Evolutionary conservation across 2,329 filamentous ascomycete species (phyloP).

Genomic region (Stachybotrys chartarum): DNA sequence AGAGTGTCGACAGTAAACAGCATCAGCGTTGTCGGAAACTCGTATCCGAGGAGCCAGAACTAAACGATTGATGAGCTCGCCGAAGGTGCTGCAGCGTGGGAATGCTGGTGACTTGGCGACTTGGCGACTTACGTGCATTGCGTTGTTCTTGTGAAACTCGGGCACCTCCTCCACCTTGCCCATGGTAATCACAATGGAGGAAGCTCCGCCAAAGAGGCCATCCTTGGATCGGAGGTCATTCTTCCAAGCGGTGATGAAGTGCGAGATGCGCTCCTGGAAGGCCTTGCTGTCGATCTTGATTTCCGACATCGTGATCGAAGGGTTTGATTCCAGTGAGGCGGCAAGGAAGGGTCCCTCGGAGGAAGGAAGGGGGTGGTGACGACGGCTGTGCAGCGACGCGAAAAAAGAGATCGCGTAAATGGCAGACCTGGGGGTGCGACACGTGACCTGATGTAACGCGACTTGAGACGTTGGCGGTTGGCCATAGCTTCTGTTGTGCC

Average conservation of each 20-base stretch:
- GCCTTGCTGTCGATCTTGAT: constrained; percentile 92
- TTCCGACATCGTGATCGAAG: constrained; percentile 54
- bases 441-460: constrained; percentile 21
- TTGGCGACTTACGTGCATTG: constrained; percentile 68
- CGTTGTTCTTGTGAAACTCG: constrained; percentile 91
- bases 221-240: constrained; percentile 86
- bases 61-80: constrained; percentile 27
- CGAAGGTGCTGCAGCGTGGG: neutral
- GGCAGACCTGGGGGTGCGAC: constrained; percentile 16
- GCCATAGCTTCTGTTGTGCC: too few species aligned
- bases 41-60: constrained; percentile 98
- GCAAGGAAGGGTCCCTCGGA: constrained; percentile 11
- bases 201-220: constrained; percentile 75
- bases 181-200: constrained; percentile 84
- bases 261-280: constrained; percentile 89
- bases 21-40: constrained; percentile 94
- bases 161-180: constrained; percentile 88
- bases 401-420: constrained; percentile 37
- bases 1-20: constrained; percentile 82
- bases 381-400: constrained; percentile 22
- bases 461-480: neutral
- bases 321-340: constrained; percentile 17
- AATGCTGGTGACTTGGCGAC: neutral
- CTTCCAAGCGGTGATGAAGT: constrained; percentile 90
- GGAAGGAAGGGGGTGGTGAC: constrained; percentile 11